phyloP scores from a whole-genome alignment of 345 rosid species.

The Erucastrum elatum region DNA sequence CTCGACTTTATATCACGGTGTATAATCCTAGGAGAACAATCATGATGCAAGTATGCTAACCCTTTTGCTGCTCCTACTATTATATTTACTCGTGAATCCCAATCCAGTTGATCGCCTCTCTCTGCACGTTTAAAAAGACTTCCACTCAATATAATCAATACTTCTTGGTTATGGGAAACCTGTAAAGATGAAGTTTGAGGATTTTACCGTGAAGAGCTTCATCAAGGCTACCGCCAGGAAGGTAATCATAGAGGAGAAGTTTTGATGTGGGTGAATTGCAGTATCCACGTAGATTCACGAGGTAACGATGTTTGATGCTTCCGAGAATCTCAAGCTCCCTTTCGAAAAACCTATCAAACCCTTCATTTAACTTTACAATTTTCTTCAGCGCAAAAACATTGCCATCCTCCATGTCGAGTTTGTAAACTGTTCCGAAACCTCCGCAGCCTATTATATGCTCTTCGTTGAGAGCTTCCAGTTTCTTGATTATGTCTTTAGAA shows the following conservation, averaged over 20 bases:
- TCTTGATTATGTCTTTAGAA: constrained; percentile 91
- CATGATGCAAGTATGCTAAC: constrained; percentile 93
- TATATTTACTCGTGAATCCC: constrained; percentile 92
- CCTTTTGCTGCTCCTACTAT: constrained; percentile 98
- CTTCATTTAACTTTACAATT: constrained; percentile 84
- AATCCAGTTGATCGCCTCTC: constrained; percentile 81
- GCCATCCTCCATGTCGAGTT: constrained; percentile 96
- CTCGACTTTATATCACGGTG: constrained; percentile 99
- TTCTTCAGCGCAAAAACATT: constrained; percentile 84
- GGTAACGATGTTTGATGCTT: constrained; percentile 92
- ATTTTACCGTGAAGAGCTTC: constrained; percentile 86
- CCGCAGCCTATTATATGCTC: constrained; percentile 91
- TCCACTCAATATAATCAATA: background rate
- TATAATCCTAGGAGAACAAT: constrained; percentile 97
- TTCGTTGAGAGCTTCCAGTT: constrained; percentile 78
- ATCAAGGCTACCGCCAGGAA: constrained; percentile 92
- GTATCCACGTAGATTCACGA: constrained; percentile 94
- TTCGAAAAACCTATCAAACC: constrained; percentile 93
- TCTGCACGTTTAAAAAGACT: constrained; percentile 51
- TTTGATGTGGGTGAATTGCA: constrained; percentile 94
- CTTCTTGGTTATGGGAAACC: background rate
- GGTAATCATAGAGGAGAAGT: constrained; percentile 82
- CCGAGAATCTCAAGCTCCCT: constrained; percentile 98
- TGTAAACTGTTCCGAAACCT: constrained; percentile 96
- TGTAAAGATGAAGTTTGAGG: constrained; percentile 6